Base-by-base conservation (phyloP, 352 stramenopile species). In the Globisporangium irregulare region DNA sequence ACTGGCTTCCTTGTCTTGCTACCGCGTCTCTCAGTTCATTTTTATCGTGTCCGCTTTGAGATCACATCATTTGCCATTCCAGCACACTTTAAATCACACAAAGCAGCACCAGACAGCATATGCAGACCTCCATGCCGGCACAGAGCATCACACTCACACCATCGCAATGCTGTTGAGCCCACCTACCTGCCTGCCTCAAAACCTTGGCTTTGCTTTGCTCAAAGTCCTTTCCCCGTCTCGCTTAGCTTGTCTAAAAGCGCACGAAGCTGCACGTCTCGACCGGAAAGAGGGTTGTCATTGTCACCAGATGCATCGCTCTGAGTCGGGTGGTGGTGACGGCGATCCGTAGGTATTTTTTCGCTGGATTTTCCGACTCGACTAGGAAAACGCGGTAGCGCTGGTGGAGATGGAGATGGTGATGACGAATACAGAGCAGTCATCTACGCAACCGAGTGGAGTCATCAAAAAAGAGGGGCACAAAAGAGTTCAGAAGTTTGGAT, bases 301-400 rank as follows among this genome's bases (percentile, higher is more conserved):
- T 20, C 20, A 20, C n/a, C 32, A 9, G 20, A n/a, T 48, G 38
- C 27, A 7, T 38, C 22, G 5, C 15, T 18, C 6, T 41, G 25
- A 43, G 27, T 32, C 18, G 36, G 18, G 3, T 4, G 36, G 36
- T 43, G 36, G 38, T 48, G 38, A 3, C 8, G 38, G 38, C 20
- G 41, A 50, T 60, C 55, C 27, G 29, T 0, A 2, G 14, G 1
- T 46, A 36, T 60, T 61, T 43, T 60, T 61, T 61, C 55, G 55
- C 55, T 61, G 55, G 55, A 48, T 61, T 61, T 61, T 46, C 55
- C 20, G 54, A 25, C 54, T 59, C 54, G 27, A 59, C 25, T 32
- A 27, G 51, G 43, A 22, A 51, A 22, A 51, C 43, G 18, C 43
- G 48, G 6, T 4, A 32, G 48, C 7, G 48, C 6, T 10, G 48